Evolutionary conservation across 2,329 filamentous ascomycete species (phyloP).

Genomic region (Aureobasidium lini): DNA sequence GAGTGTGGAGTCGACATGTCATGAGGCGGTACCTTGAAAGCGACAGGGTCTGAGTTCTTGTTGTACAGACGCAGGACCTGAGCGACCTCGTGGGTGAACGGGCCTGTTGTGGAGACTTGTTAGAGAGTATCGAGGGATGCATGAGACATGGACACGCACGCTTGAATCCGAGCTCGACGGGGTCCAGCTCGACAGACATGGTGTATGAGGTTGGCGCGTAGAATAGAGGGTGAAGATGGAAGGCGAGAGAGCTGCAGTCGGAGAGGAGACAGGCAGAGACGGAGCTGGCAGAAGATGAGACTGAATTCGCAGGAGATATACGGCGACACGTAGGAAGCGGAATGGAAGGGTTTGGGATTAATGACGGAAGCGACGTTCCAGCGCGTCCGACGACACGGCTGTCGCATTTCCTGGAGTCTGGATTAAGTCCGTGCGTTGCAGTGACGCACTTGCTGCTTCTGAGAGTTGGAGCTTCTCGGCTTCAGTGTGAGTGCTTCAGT

Average conservation of each 20-base stretch:
- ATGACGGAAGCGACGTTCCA: conserved; percentile 2
- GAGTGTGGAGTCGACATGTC: background rate
- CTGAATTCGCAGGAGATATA: background rate
- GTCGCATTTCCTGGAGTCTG: background rate
- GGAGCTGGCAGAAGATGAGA: background rate
- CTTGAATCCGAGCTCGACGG: conserved; percentile 84
- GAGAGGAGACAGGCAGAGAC: background rate
- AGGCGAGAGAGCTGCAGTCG: background rate
- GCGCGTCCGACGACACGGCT: background rate
- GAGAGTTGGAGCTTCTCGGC: too few species aligned
- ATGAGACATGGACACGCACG: conserved; percentile 52
- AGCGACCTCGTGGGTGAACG: conserved; percentile 57
- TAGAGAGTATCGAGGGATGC: background rate
- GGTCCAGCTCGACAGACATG: conserved; percentile 95
- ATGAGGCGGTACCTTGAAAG: conserved; percentile 50
- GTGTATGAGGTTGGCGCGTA: conserved; percentile 24
- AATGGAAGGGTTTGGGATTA: background rate
- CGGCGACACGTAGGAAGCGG: background rate
- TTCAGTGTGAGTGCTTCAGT: background rate
- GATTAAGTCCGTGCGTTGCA: background rate
- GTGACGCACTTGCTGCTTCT: background rate
- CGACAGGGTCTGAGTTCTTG: conserved; percentile 49
- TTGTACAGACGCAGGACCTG: conserved; percentile 54
- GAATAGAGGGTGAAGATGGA: background rate
- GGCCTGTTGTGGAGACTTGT: conserved; percentile 37